Evolutionary conservation across 2,329 filamentous ascomycete species (phyloP), one percentile per base, ranked within the genome.

Genomic region (Neodidymelliopsis sp.): DNA sequence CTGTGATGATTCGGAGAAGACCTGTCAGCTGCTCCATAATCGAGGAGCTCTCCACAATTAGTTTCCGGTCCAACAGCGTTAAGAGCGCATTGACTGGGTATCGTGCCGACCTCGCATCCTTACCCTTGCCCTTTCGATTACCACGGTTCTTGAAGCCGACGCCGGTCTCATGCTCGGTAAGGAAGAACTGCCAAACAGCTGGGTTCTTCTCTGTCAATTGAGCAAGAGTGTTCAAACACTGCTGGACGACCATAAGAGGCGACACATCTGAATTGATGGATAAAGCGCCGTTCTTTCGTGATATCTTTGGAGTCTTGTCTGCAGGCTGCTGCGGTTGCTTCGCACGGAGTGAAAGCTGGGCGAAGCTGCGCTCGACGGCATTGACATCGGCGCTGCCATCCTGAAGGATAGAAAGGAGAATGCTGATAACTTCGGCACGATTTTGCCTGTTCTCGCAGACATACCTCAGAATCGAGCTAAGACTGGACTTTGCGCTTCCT

Each of bases 381-480:
- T 88, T 88, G 75, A 96, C 88, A 74, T 99, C 94, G 6, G 88
- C 87, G 67, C 91, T 97, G 33, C 94, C 94, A 69, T 99, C 95
- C 69, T 97, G 94, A 8, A 99, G 81, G 56, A 99, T 95, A 55
- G 94, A 90, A 8, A 99, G 83, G 24, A 99, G 79, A 18, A 94
- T 90, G 72, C 90, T 96, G 65, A 99, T 87, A 24, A 99, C 91
- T 72, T 99, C 94, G 3, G 92, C 86, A 25, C 94, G 86, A 67
- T 94, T 99, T 67, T 97, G 91, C n/a, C 91, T 87, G 70, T 99
- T 99, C 74, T 96, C 89, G 67, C 91, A 97, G 19, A 97, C 87
- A 59, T 96, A 91, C 54, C 90, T 85, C 40, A 99, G 86, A 42
- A 99, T 90, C 45, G 88, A 87, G 69, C 94, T 93, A 42, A 99